Evolutionary conservation across 352 stramenopile species (phyloP).

Genomic region (Pythium rhizo-oryzae): DNA sequence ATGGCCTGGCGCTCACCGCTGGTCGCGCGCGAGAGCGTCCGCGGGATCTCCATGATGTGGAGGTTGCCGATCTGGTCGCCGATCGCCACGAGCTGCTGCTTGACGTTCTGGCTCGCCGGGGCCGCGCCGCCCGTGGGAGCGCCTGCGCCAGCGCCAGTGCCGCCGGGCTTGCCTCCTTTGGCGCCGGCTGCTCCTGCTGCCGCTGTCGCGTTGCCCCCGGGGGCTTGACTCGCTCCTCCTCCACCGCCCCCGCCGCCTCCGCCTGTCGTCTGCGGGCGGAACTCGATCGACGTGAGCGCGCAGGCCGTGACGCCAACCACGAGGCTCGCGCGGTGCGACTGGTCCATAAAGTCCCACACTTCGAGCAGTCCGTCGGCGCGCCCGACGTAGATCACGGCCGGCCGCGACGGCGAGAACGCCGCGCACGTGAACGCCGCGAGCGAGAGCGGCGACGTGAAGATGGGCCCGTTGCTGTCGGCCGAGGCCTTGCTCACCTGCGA

Average conservation of each 20-base stretch:
- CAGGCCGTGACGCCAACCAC: conserved; percentile 84
- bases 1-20: conserved; percentile 83
- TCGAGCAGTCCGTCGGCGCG: conserved; percentile 91
- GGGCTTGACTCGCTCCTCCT: conserved; percentile 15
- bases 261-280: conserved; percentile 42
- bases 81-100: conserved; percentile 91
- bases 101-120: conserved; percentile 41
- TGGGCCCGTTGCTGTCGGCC: conserved; percentile 56
- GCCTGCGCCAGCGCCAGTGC: neutral
- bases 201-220: conserved; percentile 14
- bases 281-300: conserved; percentile 87
- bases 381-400: conserved; percentile 87
- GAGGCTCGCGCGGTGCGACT: conserved; percentile 85
- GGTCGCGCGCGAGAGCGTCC: conserved; percentile 83
- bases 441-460: conserved; percentile 89
- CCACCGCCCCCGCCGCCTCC: conserved; percentile 11
- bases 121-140: neutral
- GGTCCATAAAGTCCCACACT: conserved; percentile 94
- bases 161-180: conserved; percentile 22
- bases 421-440: conserved; percentile 79
- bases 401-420: conserved; percentile 88
- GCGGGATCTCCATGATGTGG: conserved; percentile 92
- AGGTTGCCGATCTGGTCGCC: conserved; percentile 92
- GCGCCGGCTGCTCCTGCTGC: conserved; percentile 7
- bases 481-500: conserved; percentile 39